A percentile compares a stretch with the other conserved stretches of the same genome.
Conservation (phyloP, 176 grass and related monocot genomes). For the Avena eriantha region DNA sequence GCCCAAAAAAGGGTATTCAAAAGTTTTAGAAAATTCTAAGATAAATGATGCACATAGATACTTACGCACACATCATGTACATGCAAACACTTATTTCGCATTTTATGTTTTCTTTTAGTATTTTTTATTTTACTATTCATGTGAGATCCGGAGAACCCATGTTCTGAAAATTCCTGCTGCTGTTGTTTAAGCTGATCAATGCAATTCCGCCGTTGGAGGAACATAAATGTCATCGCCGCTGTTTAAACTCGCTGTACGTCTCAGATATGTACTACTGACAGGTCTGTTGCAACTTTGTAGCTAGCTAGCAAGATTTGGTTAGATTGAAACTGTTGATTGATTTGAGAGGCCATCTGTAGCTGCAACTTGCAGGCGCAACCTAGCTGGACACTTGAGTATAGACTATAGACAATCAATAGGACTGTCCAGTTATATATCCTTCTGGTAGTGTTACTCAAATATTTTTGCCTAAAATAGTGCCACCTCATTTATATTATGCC, state of each 20-base stretch:
- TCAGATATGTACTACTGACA: slow-evolving; percentile 1
- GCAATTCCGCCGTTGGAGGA: neutral
- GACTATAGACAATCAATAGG: neutral
- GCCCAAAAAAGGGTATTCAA: too few species aligned
- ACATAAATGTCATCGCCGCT: neutral
- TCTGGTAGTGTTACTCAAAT: too few species aligned
- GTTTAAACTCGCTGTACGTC: neutral
- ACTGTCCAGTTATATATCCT: neutral
- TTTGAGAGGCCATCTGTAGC: slow-evolving; percentile 34
- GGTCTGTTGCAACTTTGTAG: slow-evolving; percentile 37
- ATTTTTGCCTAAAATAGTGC: too few species aligned
- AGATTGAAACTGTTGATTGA: neutral
- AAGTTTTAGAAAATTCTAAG: too few species aligned
- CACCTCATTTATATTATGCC: too few species aligned
- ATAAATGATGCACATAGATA: too few species aligned
- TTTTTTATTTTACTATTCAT: too few species aligned
- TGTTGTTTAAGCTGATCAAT: neutral
- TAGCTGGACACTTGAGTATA: neutral
- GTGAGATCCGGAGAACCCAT: too few species aligned
- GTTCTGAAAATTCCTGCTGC: too few species aligned
- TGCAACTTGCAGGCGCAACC: neutral
- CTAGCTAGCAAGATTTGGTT: slow-evolving; percentile 8
- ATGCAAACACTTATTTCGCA: too few species aligned
- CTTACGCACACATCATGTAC: too few species aligned
- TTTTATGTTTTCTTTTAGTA: too few species aligned